phyloP scores from a whole-genome alignment of 1,139 yeast genomes.

The Kurtzmaniella quercitrusa region DNA sequence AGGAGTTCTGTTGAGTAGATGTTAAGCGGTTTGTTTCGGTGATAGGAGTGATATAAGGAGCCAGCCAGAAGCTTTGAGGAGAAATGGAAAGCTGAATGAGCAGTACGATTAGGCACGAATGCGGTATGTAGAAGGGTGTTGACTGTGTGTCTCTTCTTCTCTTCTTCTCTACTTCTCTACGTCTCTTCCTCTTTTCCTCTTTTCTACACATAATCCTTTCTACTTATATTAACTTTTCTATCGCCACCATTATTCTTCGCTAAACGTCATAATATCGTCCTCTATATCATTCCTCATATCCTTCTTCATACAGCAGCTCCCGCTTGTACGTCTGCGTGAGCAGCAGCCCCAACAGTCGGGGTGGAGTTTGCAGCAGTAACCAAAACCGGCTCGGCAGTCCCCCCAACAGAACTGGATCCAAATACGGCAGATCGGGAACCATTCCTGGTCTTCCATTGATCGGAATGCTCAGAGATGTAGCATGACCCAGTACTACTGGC shows the following conservation, averaged over 20 bases:
- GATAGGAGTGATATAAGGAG: too few relatives aligned
- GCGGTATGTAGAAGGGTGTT: too few relatives aligned
- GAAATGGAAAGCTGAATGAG: too few relatives aligned
- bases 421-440: slow-evolving; percentile 49
- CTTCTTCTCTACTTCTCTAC: too few relatives aligned
- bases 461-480: slow-evolving; percentile 27
- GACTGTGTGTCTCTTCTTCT: too few relatives aligned
- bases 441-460: slow-evolving; percentile 14
- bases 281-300: background rate
- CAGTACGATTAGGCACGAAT: too few relatives aligned
- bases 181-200: background rate
- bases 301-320: background rate
- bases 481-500: slow-evolving; percentile 8
- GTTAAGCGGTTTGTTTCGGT: too few relatives aligned
- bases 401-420: slow-evolving; percentile 49
- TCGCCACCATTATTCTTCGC: too few relatives aligned
- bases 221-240: too few relatives aligned
- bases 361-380: slow-evolving; percentile 51
- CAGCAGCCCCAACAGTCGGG: slow-evolving; percentile 16
- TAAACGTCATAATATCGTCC: background rate
- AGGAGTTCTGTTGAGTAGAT: too few relatives aligned
- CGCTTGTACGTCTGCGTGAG: slow-evolving; percentile 5
- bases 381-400: slow-evolving; percentile 56
- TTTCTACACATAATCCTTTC: background rate
- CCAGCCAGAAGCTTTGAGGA: too few relatives aligned